Conservation (phyloP, 306 rosid species). For the Cyamopsis tetragonoloba region DNA sequence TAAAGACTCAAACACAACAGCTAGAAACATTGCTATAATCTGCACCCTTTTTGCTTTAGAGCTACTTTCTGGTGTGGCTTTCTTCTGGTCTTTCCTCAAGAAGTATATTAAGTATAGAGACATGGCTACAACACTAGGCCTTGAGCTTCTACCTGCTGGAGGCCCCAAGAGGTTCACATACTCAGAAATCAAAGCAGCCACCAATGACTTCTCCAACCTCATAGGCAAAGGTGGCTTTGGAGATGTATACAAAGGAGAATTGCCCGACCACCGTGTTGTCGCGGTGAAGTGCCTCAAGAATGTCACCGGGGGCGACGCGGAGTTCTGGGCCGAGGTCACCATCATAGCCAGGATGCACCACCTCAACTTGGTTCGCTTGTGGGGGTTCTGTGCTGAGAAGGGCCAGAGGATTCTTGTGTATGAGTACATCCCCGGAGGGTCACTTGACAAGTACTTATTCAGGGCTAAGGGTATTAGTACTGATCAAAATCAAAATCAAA, state of each 20-base stretch:
- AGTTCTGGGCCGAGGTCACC: constrained; percentile 93
- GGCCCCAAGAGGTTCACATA: constrained; percentile 77
- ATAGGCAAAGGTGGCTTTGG: constrained; percentile 88
- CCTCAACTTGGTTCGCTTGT: constrained; percentile 77
- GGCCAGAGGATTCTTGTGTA: constrained; percentile 83
- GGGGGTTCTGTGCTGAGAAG: constrained; percentile 91
- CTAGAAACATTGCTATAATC: constrained; percentile 65
- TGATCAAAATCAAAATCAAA: too few relatives aligned
- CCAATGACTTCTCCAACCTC: constrained; percentile 63
- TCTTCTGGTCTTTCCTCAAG: constrained; percentile 83
- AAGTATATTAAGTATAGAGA: constrained; percentile 80
- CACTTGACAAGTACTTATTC: constrained; percentile 70
- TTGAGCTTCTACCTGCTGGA: constrained; percentile 88
- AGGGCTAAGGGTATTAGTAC: neutral
- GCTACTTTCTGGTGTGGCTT: constrained; percentile 59
- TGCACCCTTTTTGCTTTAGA: constrained; percentile 69
- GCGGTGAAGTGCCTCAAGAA: constrained; percentile 80
- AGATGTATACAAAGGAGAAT: constrained; percentile 72
- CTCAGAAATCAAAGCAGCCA: constrained; percentile 77
- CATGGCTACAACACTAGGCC: constrained; percentile 89
- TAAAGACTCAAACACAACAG: constrained; percentile 48
- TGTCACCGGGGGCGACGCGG: constrained; percentile 70
- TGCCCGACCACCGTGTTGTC: constrained; percentile 71
- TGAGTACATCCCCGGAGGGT: constrained; percentile 71
- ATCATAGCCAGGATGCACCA: constrained; percentile 95